Evolutionary conservation across 192 early-diverging fungal genomes (phyloP), one percentile per base, ranked within the genome.

Genomic region (Mortierella alpina): DNA sequence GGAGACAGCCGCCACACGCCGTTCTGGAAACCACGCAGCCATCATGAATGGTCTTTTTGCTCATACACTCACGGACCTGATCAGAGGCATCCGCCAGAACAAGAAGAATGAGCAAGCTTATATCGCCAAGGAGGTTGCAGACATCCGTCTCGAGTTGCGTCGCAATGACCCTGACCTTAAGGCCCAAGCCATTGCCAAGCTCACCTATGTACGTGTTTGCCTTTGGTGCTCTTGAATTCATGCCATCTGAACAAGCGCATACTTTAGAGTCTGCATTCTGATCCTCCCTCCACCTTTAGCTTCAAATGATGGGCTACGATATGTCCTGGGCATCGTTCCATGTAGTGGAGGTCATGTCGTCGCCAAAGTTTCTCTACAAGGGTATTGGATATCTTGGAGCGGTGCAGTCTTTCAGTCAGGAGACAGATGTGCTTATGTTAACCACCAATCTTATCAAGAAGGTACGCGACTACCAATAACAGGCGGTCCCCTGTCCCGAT

Each of bases 281-380:
- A 46, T 53, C 44, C 12, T 13, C 47, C 62, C 44, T 68, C 22
- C 56, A 47, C 12, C 51, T 56, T 18, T 86, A 97, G 88, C 89
- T 99, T 49, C 95, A 97, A 88, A 98, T 97, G 95, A 88, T 96
- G 22, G 98, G 98, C 9, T 99, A 97, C 81, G 96, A 97, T 82
- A 96, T 97, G 94, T 91, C 90, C 20, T 99, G 97, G 96, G 96
- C 96, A 1, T 92, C 92, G 5, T 99, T 99, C 76, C 95, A 98
- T 83, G 91, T 98, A 1, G 92, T 99, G 41, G 95, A 99, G 70
- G 95, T 98, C 39, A 98, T 99, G 97, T 94, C 95, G 6, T 94
- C 94, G 4, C 86, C 92, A 64, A 93, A 94, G 54, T 92, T 96
- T 50, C 77, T 86, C 17, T 90, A 96, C 81, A 99, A 99, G 79